A percentile compares a stretch with the other conserved stretches of the same genome.
phyloP scores from a whole-genome alignment of 1,139 yeast species.

The Suhomyces bolitotheri region DNA sequence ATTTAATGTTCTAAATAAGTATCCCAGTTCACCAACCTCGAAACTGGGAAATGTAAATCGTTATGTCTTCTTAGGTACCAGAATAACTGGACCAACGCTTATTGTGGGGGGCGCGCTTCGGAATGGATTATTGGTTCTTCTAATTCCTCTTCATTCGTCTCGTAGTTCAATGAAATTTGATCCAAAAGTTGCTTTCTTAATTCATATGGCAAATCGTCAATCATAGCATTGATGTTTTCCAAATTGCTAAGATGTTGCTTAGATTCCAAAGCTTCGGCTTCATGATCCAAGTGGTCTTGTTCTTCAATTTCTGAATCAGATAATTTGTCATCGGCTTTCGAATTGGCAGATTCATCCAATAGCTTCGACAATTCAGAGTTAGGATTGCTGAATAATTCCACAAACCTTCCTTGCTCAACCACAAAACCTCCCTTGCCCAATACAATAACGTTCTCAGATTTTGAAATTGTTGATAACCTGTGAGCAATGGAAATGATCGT shows the following conservation, averaged over 20 bases:
- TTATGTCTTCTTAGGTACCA: too few relatives aligned
- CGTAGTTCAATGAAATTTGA: conserved; percentile 30
- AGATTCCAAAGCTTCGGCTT: conserved; percentile 30
- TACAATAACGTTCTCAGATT: conserved; percentile 58
- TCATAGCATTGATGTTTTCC: conserved; percentile 33
- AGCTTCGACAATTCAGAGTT: conserved; percentile 46
- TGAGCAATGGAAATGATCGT: conserved; percentile 94
- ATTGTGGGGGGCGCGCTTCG: too few relatives aligned
- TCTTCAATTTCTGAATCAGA: conserved; percentile 25
- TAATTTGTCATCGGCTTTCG: conserved; percentile 23
- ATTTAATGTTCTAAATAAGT: too few relatives aligned
- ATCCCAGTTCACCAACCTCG: too few relatives aligned
- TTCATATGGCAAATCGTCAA: conserved; percentile 43
- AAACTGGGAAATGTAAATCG: too few relatives aligned
- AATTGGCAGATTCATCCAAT: conserved; percentile 38
- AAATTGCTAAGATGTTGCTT: conserved; percentile 26
- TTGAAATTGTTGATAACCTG: conserved; percentile 74
- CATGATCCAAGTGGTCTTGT: conserved; percentile 27
- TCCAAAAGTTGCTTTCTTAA: conserved; percentile 32
- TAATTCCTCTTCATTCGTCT: conserved; percentile 18
- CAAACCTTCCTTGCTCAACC: conserved; percentile 44
- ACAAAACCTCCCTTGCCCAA: conserved; percentile 47
- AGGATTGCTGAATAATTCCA: conserved; percentile 44
- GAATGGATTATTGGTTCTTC: too few relatives aligned
- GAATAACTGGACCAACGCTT: too few relatives aligned